Conservation (phyloP, 768 basidiomycete species). For the Thelephora ganbajun region DNA sequence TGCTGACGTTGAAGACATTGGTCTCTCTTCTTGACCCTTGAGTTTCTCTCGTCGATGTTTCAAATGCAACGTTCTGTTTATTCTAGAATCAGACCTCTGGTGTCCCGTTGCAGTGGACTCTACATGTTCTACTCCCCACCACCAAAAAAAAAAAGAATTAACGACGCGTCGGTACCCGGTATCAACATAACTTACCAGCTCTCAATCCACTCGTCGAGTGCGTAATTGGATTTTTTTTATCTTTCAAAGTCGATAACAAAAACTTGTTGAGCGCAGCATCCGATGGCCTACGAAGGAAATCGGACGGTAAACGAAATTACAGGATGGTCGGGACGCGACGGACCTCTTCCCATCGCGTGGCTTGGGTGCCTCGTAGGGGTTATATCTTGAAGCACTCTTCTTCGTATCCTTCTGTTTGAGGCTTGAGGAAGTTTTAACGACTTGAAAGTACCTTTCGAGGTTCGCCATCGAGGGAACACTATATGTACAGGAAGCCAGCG, state of each 20-base stretch:
- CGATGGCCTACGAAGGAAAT: constrained; percentile 18
- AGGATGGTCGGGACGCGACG: too few relatives aligned
- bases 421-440: too few relatives aligned
- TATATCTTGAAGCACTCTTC: too few relatives aligned
- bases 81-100: constrained; percentile 16
- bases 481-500: too few relatives aligned
- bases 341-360: too few relatives aligned
- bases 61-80: constrained; percentile 10
- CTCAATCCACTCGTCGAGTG: constrained; percentile 45
- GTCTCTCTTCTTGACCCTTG: constrained; percentile 11
- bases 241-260: constrained; percentile 44
- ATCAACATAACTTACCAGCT: background rate
- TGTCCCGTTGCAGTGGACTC: constrained; percentile 41
- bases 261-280: constrained; percentile 37
- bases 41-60: constrained; percentile 15
- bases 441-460: too few relatives aligned
- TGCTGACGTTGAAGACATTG: background rate
- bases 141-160: background rate
- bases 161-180: background rate
- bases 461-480: too few relatives aligned
- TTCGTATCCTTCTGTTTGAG: too few relatives aligned
- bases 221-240: constrained; percentile 66
- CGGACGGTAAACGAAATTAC: too few relatives aligned
- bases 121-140: constrained; percentile 31
- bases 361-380: too few relatives aligned